Percentiles rank a stretch among this genome's conserved stretches.
phyloP scores from a whole-genome alignment of 208 protist genomes.

The Trypanosomatidae sp. region DNA sequence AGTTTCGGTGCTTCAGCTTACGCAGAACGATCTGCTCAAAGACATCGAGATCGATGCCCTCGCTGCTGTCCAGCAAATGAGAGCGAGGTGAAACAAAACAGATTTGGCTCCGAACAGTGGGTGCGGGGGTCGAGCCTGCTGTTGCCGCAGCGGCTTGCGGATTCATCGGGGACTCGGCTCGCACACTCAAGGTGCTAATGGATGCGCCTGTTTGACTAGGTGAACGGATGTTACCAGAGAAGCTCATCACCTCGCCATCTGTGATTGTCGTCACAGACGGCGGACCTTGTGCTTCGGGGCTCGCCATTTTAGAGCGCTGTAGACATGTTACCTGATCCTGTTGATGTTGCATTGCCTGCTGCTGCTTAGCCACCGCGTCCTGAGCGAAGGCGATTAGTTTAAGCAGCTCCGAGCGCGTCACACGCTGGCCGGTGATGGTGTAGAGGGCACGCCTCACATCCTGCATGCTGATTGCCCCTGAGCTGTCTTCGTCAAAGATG shows the following conservation, averaged over 20 bases:
- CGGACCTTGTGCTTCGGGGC: neutral
- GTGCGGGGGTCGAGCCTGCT: neutral
- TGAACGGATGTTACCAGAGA: neutral
- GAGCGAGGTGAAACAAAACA: constrained; percentile 13
- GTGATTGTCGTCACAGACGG: neutral
- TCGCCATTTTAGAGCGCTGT: neutral
- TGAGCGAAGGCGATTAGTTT: constrained; percentile 48
- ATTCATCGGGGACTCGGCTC: neutral
- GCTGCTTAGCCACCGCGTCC: constrained; percentile 32
- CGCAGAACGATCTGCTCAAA: constrained; percentile 79
- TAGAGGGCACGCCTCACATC: constrained; percentile 69
- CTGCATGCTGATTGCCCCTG: constrained; percentile 63
- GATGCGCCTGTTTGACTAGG: neutral
- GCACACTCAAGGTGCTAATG: neutral
- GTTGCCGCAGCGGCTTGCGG: neutral
- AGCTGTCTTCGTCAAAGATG: constrained; percentile 82
- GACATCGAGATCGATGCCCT: constrained; percentile 58
- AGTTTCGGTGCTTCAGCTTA: constrained; percentile 60
- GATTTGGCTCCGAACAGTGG: neutral
- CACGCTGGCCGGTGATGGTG: constrained; percentile 73
- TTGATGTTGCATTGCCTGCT: constrained; percentile 16
- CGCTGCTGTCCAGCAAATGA: constrained; percentile 34
- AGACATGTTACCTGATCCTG: neutral
- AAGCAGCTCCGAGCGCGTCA: constrained; percentile 52
- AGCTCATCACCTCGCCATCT: constrained; percentile 7